phyloP scores from a whole-genome alignment of 306 rosid genomes.

The Prunus campanulata region DNA sequence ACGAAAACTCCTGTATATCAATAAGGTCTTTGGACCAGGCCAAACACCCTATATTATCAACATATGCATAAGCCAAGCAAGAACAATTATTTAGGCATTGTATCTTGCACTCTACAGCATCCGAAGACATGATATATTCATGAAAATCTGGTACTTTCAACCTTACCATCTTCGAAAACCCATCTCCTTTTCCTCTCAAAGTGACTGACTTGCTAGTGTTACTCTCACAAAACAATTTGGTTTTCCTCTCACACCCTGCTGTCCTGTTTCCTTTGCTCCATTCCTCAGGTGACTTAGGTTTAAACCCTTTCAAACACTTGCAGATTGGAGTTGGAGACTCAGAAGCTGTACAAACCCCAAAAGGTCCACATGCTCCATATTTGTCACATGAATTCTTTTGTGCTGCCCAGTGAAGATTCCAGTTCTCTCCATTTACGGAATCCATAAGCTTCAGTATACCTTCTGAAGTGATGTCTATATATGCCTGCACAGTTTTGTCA shows the following conservation, averaged over 20 bases:
- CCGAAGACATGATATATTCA: not conserved
- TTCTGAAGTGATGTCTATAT: constrained; percentile 19
- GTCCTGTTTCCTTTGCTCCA: constrained; percentile 16
- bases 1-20: constrained; percentile 12
- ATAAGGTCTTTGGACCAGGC: constrained; percentile 22
- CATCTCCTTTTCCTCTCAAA: not conserved
- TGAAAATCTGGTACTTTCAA: constrained; percentile 25
- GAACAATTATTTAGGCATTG: constrained; percentile 32
- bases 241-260: constrained; percentile 15
- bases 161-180: not conserved
- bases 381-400: not conserved
- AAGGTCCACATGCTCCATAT: not conserved
- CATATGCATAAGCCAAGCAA: constrained; percentile 27
- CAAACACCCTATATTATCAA: constrained; percentile 18
- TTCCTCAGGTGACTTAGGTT: not conserved
- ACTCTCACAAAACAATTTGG: constrained; percentile 14
- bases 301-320: constrained; percentile 9
- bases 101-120: constrained; percentile 2
- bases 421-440: not conserved
- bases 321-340: not conserved
- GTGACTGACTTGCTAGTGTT: not conserved
- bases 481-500: not conserved
- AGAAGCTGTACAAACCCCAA: not conserved
- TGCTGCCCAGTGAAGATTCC: not conserved
- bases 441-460: not conserved